Evolutionary conservation across 1,284 basidiomycete species (phyloP), one percentile per base, ranked within the genome.

Genomic region (Cutaneotrichosporon daszewskae): DNA sequence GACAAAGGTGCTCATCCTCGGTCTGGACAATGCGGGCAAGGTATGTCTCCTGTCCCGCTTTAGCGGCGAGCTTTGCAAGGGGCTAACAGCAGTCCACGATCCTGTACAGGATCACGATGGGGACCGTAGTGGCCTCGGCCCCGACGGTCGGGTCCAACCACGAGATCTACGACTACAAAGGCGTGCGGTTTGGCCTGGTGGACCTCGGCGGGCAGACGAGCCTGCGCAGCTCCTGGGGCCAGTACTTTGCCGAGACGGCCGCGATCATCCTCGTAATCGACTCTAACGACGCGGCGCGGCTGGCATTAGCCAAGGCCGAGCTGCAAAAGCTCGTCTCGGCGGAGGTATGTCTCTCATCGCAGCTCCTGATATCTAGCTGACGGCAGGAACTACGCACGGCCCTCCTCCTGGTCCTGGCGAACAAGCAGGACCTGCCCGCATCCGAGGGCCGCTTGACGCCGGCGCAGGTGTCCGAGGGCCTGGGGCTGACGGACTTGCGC

Each of bases 241-340:
- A 73, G 41, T 75, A 75, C 55, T 74, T 74, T 34, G 50, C 60
- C 7, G 61, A 63, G 2, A 72, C 72, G 1, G 60, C 69, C 29
- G 75, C 74, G 3, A 71, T 76, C 32, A 74, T 76, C 35, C 64
- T 76, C 35, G 75, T 76, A 1, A 71, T 76, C 32, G 75, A 76
- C 58, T 74, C 72, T 51, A 74, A 71, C 45, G 75, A 76, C 59
- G 53, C 67, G 13, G 68, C 67, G 27, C 55, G 75, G n/a, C 58
- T 75, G 43, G 42, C 52, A 1, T 52, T 76, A 12, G 75, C 74
- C 1, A 66, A 69, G 32, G 61, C 71, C 6, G 75, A 76, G 46
- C 60, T 76, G 40, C 68, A 72, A 43, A 69, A 68, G 53, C 37
- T 72, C 20, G 57, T 67, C 23, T 50, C 49, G 32, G 64, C 66